Evolutionary conservation across 2,329 filamentous ascomycete genomes (phyloP), one percentile per base, ranked within the genome.

Genomic region (Aspergillus brasiliensis): DNA sequence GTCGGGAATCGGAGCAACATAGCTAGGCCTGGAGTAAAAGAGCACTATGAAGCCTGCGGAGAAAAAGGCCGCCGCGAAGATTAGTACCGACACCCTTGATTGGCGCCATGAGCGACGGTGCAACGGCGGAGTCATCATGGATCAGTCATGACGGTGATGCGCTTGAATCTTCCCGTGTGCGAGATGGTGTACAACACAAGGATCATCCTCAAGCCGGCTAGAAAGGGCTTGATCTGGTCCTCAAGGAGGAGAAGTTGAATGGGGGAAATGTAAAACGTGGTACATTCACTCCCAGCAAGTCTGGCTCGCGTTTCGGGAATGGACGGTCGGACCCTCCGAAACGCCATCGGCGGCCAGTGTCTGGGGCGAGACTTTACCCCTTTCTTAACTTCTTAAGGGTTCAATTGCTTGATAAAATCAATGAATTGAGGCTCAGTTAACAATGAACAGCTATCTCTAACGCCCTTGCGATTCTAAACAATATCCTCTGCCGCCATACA

Each of bases 51-150:
- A 44, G 52, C 52, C 40, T 28, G 52, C 52, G 52, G 52, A 42
- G 52, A 55, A 44, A n/a, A 55, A 44, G 23, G 52, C 38, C 37
- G 52, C 40, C 27, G 38, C 52, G 38, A 55, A 31, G 42, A 54
- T 27, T 11, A 46, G 38, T n/a, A 27, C 46, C 46, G 46, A 28
- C 23, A 25, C 46, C 46, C 25, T 49, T 28, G 44, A 25, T 48
- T 48, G 44, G 44, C 46, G 27, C 46, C 46, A 49, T 15, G 25
- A 42, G 25, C 37, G 38, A 19, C 28, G 38, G 34, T 44, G 17
- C 38, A 55, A 31, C 23, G 38, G 38, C 40, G 38, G 42, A 42
- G 28, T 8, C 52, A 55, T 55, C 52, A 46, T 40, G 38, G 40
- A 31, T 19, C 23, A 46, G 38, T 44, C 52, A 55, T 55, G 52